Conservation (phyloP, 2,329 filamentous ascomycete species). For the Raffaelea albimanens region DNA sequence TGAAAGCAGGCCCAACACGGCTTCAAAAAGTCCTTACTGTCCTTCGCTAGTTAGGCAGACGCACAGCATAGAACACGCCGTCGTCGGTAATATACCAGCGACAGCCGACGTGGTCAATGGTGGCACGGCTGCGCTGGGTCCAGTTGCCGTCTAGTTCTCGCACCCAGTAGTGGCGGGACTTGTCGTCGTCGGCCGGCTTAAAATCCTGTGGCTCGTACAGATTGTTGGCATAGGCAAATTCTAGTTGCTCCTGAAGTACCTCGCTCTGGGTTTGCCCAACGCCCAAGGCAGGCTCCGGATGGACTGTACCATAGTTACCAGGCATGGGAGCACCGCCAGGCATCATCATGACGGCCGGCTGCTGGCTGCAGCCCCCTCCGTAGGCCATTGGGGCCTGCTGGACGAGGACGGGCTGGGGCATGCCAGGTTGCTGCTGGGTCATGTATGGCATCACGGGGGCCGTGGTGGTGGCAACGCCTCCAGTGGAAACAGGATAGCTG, state of each 20-base stretch:
- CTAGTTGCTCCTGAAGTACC: constrained; percentile 34
- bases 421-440: background rate
- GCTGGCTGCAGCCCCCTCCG: background rate
- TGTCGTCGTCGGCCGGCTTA: constrained; percentile 51
- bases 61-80: constrained; percentile 53
- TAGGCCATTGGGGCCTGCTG: constrained; percentile 6
- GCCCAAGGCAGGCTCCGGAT: constrained; percentile 39
- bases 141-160: constrained; percentile 52
- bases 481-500: constrained; percentile 4
- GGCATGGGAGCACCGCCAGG: constrained; percentile 13
- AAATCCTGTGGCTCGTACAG: constrained; percentile 52
- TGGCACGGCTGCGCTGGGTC: constrained; percentile 48
- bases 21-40: background rate
- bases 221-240: constrained; percentile 39
- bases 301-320: constrained; percentile 23
- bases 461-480: constrained; percentile 9
- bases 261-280: constrained; percentile 42
- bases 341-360: constrained; percentile 20
- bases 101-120: constrained; percentile 47
- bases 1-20: background rate
- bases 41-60: constrained; percentile 32
- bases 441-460: constrained; percentile 10
- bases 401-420: constrained; percentile 3
- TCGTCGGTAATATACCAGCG: constrained; percentile 51
- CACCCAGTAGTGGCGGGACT: constrained; percentile 50